These are phyloP conservation scores for Gliomastix tumulicola DNA, from an alignment of 2,329 filamentous ascomycete species.

Conservation along the genomic window DNA sequence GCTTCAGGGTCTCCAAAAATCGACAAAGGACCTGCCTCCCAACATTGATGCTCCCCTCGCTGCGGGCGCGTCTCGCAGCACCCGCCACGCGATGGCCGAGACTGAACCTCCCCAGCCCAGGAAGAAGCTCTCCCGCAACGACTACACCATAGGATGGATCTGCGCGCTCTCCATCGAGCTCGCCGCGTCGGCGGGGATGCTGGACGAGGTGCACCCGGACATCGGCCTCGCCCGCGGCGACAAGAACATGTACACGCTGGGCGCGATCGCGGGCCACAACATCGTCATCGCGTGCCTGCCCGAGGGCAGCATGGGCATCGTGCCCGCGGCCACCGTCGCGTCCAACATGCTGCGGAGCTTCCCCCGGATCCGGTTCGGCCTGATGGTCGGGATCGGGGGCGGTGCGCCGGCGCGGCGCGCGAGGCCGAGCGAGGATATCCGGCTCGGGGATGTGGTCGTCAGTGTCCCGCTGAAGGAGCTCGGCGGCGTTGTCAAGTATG, in stretches of 20 bases:
- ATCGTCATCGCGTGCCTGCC: constrained; percentile 22
- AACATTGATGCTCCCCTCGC: too few species aligned
- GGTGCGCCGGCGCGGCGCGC: constrained; percentile 9
- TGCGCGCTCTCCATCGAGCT: constrained; percentile 12
- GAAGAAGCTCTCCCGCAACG: background rate
- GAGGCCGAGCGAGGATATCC: constrained; percentile 17
- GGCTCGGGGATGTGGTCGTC: constrained; percentile 28
- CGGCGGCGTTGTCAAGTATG: constrained; percentile 5
- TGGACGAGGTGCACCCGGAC: constrained; percentile 17
- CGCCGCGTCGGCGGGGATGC: constrained; percentile 13
- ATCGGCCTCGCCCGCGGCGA: constrained; percentile 2
- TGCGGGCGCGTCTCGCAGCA: too few species aligned
- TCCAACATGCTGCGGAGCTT: constrained; percentile 23
- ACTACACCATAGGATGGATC: constrained; percentile 16
- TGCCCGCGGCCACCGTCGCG: constrained; percentile 19
- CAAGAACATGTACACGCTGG: constrained; percentile 17
- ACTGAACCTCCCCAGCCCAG: too few species aligned
- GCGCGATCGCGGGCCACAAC: constrained; percentile 18
- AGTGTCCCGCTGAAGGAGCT: background rate
- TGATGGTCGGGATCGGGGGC: constrained; percentile 13
- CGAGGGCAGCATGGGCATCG: constrained; percentile 10
- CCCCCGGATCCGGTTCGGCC: constrained; percentile 12
- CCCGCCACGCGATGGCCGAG: too few species aligned
- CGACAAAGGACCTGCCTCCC: too few species aligned
- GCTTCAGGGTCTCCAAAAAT: too few species aligned